phyloP scores from a whole-genome alignment of 2,329 filamentous ascomycete species.

The Calonectria naviculata region DNA sequence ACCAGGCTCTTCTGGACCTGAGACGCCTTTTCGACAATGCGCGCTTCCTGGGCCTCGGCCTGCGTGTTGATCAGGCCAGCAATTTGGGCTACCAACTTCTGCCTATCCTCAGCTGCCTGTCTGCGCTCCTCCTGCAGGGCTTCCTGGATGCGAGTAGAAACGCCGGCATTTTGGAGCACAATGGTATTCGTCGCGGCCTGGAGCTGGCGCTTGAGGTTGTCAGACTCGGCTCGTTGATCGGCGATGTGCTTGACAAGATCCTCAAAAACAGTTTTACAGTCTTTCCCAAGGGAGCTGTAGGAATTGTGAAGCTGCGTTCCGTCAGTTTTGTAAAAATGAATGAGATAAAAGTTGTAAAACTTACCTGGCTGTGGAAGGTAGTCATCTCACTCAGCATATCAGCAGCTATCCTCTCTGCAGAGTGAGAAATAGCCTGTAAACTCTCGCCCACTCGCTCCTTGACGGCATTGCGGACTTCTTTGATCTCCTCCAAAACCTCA shows the following conservation, averaged over 20 bases:
- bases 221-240: conserved; percentile 81
- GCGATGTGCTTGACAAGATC: conserved; percentile 80
- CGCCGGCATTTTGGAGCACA: conserved; percentile 73
- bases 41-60: conserved; percentile 77
- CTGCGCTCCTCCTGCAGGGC: conserved; percentile 81
- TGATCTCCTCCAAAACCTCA: conserved; percentile 90
- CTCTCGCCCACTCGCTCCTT: conserved; percentile 89
- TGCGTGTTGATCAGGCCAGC: conserved; percentile 80
- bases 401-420: conserved; percentile 88
- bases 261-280: conserved; percentile 89
- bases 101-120: conserved; percentile 78
- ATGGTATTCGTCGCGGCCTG: conserved; percentile 75
- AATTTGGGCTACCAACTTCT: conserved; percentile 81
- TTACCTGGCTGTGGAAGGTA: conserved; percentile 78
- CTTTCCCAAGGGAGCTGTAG: conserved; percentile 83
- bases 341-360: conserved; percentile 27
- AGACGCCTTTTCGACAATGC: conserved; percentile 73
- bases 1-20: conserved; percentile 72
- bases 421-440: conserved; percentile 82
- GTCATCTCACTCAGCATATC: conserved; percentile 89
- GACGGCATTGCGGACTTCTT: conserved; percentile 86
- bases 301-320: conserved; percentile 77
- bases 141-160: conserved; percentile 74
- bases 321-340: conserved; percentile 23
- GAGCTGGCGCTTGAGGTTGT: conserved; percentile 78